Conservation (phyloP, 306 rosid species). For the Dalbergia cochinchinensis region DNA sequence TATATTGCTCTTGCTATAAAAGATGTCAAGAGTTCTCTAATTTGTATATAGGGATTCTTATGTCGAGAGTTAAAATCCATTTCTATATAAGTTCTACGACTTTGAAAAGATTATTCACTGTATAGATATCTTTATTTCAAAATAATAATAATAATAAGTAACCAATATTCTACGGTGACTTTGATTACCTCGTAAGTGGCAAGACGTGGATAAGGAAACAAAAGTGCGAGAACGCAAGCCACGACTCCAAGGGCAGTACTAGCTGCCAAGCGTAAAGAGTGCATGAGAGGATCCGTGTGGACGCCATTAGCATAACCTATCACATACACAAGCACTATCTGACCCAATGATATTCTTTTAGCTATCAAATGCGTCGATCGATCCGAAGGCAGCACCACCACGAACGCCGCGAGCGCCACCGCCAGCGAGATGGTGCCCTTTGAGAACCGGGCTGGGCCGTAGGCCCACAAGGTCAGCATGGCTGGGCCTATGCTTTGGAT, state of each 20-base stretch:
- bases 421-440: conserved; percentile 53
- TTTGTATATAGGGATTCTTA: too few relatives aligned
- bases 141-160: too few relatives aligned
- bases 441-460: conserved; percentile 56
- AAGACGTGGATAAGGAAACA: conserved; percentile 72
- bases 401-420: conserved; percentile 62
- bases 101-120: too few relatives aligned
- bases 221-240: conserved; percentile 62
- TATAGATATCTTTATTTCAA: too few relatives aligned
- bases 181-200: conserved; percentile 61
- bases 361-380: conserved; percentile 57
- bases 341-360: conserved; percentile 71
- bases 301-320: conserved; percentile 54
- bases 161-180: too few relatives aligned
- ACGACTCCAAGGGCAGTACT: conserved; percentile 62
- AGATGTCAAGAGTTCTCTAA: too few relatives aligned
- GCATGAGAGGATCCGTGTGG: conserved; percentile 55
- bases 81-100: too few relatives aligned
- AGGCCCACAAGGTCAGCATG: conserved; percentile 59
- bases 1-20: too few relatives aligned
- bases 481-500: conserved; percentile 63
- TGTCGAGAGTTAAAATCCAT: too few relatives aligned
- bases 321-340: conserved; percentile 69
- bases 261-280: conserved; percentile 62
- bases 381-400: conserved; percentile 64